A percentile compares a stretch with the other conserved stretches of the same genome.
Conservation (phyloP, 805 yeast species). For the Ogataea kodamae region DNA sequence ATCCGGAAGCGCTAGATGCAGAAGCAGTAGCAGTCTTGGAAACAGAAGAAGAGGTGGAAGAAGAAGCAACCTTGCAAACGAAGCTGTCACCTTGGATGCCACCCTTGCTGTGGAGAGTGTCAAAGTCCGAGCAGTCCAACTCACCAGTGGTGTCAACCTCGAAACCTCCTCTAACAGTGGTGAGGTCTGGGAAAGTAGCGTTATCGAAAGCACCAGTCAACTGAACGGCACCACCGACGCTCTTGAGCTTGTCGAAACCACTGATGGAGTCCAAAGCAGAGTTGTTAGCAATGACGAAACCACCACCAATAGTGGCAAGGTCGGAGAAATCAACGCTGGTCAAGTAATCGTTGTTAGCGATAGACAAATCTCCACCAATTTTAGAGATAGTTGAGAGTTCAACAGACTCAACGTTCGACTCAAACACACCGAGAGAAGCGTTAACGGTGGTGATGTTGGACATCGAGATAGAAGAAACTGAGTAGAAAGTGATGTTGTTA, state of each 20-base stretch:
- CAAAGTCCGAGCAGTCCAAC: constrained; percentile 77
- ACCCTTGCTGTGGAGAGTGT: constrained; percentile 68
- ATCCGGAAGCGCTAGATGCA: constrained; percentile 24
- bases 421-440: constrained; percentile 77
- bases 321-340: constrained; percentile 62
- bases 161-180: constrained; percentile 90
- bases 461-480: constrained; percentile 69
- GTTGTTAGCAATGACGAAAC: constrained; percentile 87
- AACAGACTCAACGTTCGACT: constrained; percentile 60
- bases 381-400: constrained; percentile 51
- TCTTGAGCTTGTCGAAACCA: constrained; percentile 69
- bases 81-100: constrained; percentile 88
- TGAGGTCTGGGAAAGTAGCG: constrained; percentile 71
- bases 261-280: constrained; percentile 57
- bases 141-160: constrained; percentile 69
- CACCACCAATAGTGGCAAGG: constrained; percentile 84
- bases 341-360: constrained; percentile 72
- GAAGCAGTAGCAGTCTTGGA: constrained; percentile 24
- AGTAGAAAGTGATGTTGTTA: constrained; percentile 82
- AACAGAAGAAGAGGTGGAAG: constrained; percentile 39
- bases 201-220: constrained; percentile 76
- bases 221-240: constrained; percentile 86
- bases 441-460: constrained; percentile 66
- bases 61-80: constrained; percentile 61
- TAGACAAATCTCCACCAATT: constrained; percentile 79